Conservation (phyloP, 108 stramenopile species). For the Hondaea fermentalgiana region DNA sequence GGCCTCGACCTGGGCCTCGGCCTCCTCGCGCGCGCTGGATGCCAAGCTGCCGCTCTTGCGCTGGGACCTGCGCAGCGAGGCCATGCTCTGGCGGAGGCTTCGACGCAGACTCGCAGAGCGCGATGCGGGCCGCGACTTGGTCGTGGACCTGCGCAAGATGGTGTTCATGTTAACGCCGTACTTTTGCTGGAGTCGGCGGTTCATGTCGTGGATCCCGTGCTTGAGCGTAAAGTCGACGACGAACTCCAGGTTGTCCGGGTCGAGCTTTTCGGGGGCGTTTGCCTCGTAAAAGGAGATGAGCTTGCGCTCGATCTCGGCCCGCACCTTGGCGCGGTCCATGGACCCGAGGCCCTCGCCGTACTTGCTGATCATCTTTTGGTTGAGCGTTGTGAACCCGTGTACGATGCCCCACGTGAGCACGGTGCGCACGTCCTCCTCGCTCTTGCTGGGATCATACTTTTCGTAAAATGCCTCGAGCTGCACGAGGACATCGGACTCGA, state of each 20-base stretch:
- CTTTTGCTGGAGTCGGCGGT: not conserved
- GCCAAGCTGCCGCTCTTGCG: not conserved
- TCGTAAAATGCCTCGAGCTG: slow-evolving; percentile 1
- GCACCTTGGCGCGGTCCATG: not conserved
- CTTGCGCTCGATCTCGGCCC: not conserved
- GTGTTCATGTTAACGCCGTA: not conserved
- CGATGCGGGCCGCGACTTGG: not conserved
- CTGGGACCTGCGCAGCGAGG: not conserved
- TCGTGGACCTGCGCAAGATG: not conserved
- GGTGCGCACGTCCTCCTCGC: not conserved
- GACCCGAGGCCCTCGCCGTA: slow-evolving; percentile 14
- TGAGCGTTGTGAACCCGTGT: not conserved
- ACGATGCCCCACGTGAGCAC: slow-evolving; percentile 9
- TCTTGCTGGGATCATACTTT: not conserved
- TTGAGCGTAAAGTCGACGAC: slow-evolving; percentile 3
- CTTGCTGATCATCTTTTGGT: not conserved
- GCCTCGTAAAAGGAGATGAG: not conserved
- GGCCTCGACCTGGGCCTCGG: not conserved
- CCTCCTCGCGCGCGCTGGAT: not conserved
- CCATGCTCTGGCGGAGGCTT: not conserved
- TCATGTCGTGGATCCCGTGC: not conserved
- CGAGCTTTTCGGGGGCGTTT: not conserved
- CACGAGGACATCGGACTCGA: not conserved
- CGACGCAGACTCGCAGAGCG: not conserved
- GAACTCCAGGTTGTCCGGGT: slow-evolving; percentile 3